phyloP scores from a whole-genome alignment of 352 stramenopile genomes.

The Phytophthora constricta region DNA sequence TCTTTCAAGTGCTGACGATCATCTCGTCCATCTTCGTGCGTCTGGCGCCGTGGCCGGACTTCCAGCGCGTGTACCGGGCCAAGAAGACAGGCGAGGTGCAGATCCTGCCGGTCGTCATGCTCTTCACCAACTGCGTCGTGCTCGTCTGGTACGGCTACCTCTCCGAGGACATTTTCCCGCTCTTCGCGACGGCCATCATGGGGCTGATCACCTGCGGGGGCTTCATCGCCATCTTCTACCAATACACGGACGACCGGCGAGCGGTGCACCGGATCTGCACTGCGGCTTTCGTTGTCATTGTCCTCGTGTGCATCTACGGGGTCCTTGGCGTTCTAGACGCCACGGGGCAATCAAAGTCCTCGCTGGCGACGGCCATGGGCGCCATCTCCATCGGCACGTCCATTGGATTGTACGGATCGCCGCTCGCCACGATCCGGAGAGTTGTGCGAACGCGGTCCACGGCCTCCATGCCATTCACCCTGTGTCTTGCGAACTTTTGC shows the following conservation, averaged over 20 bases:
- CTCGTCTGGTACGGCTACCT: conserved; percentile 61
- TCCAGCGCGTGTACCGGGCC: conserved; percentile 65
- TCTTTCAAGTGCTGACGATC: conserved; percentile 65
- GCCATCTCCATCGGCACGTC: conserved; percentile 58
- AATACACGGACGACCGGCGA: conserved; percentile 36
- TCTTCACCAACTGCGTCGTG: conserved; percentile 74
- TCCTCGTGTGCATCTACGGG: conserved; percentile 41
- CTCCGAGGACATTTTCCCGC: conserved; percentile 55
- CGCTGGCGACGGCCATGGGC: conserved; percentile 46
- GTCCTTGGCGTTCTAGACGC: conserved; percentile 39
- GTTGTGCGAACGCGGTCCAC: conserved; percentile 35
- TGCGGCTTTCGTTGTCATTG: conserved; percentile 15
- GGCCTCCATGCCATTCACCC: conserved; percentile 40
- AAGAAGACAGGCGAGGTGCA: conserved; percentile 51
- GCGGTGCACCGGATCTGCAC: conserved; percentile 28
- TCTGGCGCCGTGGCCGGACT: conserved; percentile 54
- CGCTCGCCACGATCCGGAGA: conserved; percentile 52
- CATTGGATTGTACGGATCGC: conserved; percentile 61
- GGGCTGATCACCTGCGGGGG: conserved; percentile 46
- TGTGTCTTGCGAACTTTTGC: conserved; percentile 39
- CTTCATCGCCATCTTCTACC: conserved; percentile 60
- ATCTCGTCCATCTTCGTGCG: conserved; percentile 77
- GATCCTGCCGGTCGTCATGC: conserved; percentile 64
- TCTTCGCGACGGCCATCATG: conserved; percentile 58
- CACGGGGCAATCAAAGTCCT: conserved; percentile 34